Conservation (phyloP, 306 rosid genomes). For the Cyamopsis tetragonoloba region DNA sequence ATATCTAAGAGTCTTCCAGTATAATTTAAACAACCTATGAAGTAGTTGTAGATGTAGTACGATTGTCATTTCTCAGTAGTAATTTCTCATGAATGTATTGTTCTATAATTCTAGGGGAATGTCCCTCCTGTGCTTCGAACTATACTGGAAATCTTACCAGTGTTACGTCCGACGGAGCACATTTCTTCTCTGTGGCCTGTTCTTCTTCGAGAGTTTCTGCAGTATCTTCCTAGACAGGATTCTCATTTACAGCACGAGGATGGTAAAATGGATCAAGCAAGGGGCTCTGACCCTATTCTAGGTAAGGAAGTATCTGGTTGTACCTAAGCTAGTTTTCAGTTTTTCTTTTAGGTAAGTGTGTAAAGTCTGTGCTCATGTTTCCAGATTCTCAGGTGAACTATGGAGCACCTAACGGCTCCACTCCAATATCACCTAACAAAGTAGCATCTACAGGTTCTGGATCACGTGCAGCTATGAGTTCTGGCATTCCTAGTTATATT, state of each 20-base stretch:
- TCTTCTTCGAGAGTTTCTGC: constrained; percentile 70
- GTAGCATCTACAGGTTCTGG: constrained; percentile 51
- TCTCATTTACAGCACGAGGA: constrained; percentile 54
- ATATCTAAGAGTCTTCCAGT: background rate
- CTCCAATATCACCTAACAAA: constrained; percentile 42
- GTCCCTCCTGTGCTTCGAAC: constrained; percentile 83
- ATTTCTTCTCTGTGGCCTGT: constrained; percentile 86
- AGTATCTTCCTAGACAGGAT: constrained; percentile 76
- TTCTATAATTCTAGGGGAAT: constrained; percentile 57
- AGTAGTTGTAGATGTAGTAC: constrained; percentile 1
- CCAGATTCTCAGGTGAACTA: constrained; percentile 49
- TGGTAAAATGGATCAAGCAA: constrained; percentile 49
- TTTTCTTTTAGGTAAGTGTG: constrained; percentile 9
- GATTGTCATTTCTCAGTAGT: constrained; percentile 1
- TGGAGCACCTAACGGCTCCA: constrained; percentile 52
- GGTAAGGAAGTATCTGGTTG: constrained; percentile 37
- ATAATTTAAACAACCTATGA: background rate
- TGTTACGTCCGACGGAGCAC: constrained; percentile 64
- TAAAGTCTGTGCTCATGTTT: constrained; percentile 26
- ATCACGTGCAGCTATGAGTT: constrained; percentile 40
- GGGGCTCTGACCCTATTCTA: constrained; percentile 45
- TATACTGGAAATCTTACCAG: constrained; percentile 75
- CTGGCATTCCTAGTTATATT: constrained; percentile 56
- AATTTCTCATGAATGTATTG: constrained; percentile 4
- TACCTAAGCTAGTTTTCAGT: constrained; percentile 24